phyloP scores from a whole-genome alignment of 2,329 filamentous ascomycete species.

The Sordariomycetes sp. region DNA sequence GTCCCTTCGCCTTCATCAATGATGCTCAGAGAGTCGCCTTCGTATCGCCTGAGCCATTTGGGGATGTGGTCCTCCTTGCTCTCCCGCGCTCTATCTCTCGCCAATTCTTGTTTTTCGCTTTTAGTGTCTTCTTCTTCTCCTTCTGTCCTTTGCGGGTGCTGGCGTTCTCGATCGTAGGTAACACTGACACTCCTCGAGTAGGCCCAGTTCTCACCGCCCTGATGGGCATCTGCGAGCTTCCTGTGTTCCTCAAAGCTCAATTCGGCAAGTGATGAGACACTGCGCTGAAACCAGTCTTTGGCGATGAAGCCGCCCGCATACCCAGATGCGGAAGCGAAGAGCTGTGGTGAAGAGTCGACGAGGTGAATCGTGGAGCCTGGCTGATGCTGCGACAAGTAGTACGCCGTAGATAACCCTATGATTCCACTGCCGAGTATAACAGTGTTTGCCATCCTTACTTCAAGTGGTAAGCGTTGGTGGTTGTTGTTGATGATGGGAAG shows the following conservation, averaged over 20 bases:
- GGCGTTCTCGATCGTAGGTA: constrained; percentile 27
- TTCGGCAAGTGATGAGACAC: constrained; percentile 47
- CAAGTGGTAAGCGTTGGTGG: no score
- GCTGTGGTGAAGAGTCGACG: constrained; percentile 35
- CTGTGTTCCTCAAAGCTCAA: constrained; percentile 63
- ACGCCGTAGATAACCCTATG: constrained; percentile 62
- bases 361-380: constrained; percentile 33
- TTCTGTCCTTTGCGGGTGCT: constrained; percentile 23
- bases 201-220: constrained; percentile 44
- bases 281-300: constrained; percentile 59
- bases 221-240: constrained; percentile 49
- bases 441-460: constrained; percentile 40
- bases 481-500: no score
- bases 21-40: constrained; percentile 47
- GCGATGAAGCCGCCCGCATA: constrained; percentile 68
- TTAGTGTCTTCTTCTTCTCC: no score
- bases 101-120: no score
- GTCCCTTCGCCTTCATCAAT: constrained; percentile 52
- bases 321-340: constrained; percentile 68
- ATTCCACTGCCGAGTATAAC: constrained; percentile 63
- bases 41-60: constrained; percentile 22
- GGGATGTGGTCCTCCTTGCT: no score
- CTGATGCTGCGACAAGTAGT: constrained; percentile 52
- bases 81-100: constrained; percentile 17
- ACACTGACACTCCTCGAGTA: constrained; percentile 48